Base-by-base conservation (phyloP, 1,139 yeast species). In the Spathaspora sp. region DNA sequence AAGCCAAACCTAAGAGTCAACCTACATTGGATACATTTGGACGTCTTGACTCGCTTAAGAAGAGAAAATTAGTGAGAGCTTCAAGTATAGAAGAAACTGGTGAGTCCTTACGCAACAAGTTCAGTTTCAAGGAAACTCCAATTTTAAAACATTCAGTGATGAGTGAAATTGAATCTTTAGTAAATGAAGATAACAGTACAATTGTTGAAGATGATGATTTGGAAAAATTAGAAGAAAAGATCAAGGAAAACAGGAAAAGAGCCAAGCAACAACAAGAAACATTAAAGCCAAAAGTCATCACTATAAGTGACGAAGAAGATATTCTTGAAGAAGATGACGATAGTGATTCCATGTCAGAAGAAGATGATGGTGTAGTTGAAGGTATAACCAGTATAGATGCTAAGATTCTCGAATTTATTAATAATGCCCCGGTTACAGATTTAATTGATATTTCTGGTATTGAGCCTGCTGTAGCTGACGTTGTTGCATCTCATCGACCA, bases 401-500 rank as follows among this genome's bases (percentile, higher is more conserved):
- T 13, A 82, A 89, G 48, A 81, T 90, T 26, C 69, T 91, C 46
- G 81, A 83, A 43, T 90, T 93, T 57, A 72, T 93, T 55, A 93
- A 93, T 62, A 80, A 81, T 25, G 93, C 96, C 0, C 78, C 88
- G 10, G 72, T 73, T 2, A 81, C 83, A 48, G 97, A 91, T 60
- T 72, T 93, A 43, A 79, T 85, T 11, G 99, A 93, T 65, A 80
- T 90, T 34, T 82, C 95, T 13, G 82, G 82, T 15, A 81, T 90
- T 44, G 74, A 82, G 2, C 84, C 88, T 10, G 80, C 75, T n/a
- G 70, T 80, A 33, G 96, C 96, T 0, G 77, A 81, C 38, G 55
- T 70, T 6, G 70, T 95, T 29, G 73, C 88, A 9, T 64, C 74
- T 1, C 72, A 74, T 48, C 74, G 99, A 55, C 98, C 98, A 0